phyloP scores from a whole-genome alignment of 257 asterid species.

The Schizonepeta tenuifolia region DNA sequence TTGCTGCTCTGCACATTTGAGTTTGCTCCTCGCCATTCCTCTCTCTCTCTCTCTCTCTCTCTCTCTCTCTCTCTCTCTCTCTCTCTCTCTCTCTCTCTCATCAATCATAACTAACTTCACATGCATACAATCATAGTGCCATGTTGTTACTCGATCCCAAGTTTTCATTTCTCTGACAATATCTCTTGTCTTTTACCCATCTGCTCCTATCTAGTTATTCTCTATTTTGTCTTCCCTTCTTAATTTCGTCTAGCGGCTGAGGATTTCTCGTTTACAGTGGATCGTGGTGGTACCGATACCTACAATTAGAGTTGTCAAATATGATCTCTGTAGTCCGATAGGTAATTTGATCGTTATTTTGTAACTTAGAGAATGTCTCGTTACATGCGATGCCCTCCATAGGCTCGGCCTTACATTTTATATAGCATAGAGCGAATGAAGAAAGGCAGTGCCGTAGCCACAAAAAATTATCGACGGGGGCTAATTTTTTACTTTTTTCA shows the following conservation, averaged over 20 bases:
- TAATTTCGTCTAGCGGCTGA: neutral
- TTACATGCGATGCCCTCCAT: too few species aligned
- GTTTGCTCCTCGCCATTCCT: constrained; percentile 35
- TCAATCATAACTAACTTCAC: constrained; percentile 35
- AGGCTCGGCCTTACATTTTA: too few species aligned
- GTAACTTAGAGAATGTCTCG: too few species aligned
- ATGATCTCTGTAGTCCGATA: too few species aligned
- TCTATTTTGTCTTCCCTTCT: neutral
- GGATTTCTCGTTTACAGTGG: too few species aligned
- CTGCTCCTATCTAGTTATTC: neutral
- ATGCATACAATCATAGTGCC: constrained; percentile 37
- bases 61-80: neutral
- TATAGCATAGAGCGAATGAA: too few species aligned
- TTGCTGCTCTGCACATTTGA: constrained; percentile 25
- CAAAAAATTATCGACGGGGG: too few species aligned
- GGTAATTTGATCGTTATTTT: too few species aligned
- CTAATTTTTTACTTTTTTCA: too few species aligned
- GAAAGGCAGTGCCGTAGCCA: too few species aligned
- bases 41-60: neutral
- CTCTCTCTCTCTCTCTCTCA: constrained; percentile 22
- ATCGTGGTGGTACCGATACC: too few species aligned
- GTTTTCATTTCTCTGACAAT: neutral
- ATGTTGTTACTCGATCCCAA: constrained; percentile 21
- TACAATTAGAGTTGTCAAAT: too few species aligned
- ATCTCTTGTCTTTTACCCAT: constrained; percentile 22